A percentile compares a stretch with the other conserved stretches of the same genome.
These are phyloP conservation scores for Neurospora sp. DNA, from an alignment of 495 filamentous ascomycete species.

Conservation along the genomic window DNA sequence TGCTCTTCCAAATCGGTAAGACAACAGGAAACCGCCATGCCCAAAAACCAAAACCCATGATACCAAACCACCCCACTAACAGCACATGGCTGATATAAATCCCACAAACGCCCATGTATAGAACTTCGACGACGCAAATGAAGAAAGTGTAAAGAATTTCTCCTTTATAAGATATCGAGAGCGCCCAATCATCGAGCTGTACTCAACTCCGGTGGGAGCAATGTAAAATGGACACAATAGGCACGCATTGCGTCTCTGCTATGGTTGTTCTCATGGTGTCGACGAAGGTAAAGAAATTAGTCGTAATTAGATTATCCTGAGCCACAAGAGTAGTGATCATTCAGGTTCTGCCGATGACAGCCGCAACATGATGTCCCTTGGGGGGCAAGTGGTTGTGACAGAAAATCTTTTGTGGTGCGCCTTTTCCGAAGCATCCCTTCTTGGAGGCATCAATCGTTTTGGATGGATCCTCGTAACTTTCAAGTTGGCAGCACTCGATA, in stretches of 20 bases:
- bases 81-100: neutral
- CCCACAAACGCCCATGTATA: neutral
- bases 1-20: neutral
- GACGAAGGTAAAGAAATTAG: neutral
- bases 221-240: neutral
- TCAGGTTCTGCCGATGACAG: neutral
- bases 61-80: neutral
- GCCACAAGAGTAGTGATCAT: neutral
- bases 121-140: neutral
- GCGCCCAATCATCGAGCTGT: neutral
- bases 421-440: constrained; percentile 32
- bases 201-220: neutral
- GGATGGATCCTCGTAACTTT: constrained; percentile 45
- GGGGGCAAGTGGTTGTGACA: constrained; percentile 41
- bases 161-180: neutral
- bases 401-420: constrained; percentile 31
- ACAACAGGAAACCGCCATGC: neutral
- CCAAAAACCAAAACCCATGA: neutral
- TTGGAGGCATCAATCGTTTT: constrained; percentile 42
- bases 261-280: neutral
- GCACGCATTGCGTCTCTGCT: neutral
- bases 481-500: constrained; percentile 62
- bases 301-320: neutral
- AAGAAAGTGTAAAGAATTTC: neutral
- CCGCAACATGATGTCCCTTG: constrained; percentile 16